Evolutionary conservation across 1,284 basidiomycete genomes (phyloP).

Genomic region (Ustilago sp.): DNA sequence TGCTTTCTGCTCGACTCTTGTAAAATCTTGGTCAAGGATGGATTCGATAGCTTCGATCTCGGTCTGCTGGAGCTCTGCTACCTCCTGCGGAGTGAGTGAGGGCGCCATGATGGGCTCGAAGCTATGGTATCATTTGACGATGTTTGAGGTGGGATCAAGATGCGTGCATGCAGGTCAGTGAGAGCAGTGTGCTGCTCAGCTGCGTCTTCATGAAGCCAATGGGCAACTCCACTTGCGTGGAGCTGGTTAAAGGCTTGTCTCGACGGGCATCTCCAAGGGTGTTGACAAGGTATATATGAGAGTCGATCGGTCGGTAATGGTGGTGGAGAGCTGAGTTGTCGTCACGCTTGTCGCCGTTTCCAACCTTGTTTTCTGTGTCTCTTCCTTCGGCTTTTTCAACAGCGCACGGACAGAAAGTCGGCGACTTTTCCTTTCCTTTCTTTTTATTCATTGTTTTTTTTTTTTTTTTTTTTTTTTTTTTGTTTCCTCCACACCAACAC

Average conservation of each 20-base stretch:
- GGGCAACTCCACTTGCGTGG: constrained; percentile 49
- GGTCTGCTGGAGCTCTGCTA: constrained; percentile 57
- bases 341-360: constrained; percentile 16
- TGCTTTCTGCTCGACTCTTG: constrained; percentile 46
- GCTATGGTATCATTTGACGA: constrained; percentile 17
- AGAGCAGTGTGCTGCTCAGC: constrained; percentile 11
- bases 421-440: neutral
- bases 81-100: constrained; percentile 47
- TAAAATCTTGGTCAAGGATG: constrained; percentile 63
- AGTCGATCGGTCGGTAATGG: neutral
- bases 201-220: constrained; percentile 19
- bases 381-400: neutral
- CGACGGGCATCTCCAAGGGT: constrained; percentile 24
- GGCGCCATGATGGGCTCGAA: constrained; percentile 24
- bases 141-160: constrained; percentile 8
- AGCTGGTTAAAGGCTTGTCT: constrained; percentile 33
- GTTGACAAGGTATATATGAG: neutral
- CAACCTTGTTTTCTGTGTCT: constrained; percentile 10
- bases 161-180: constrained; percentile 10
- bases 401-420: constrained; percentile 26
- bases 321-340: constrained; percentile 8
- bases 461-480: neutral
- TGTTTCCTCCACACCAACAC: constrained; percentile 20
- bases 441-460: neutral
- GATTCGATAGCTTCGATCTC: constrained; percentile 63